These are phyloP conservation scores for Ceratocystis diversiconidia DNA, from an alignment of 2,329 filamentous ascomycete species.

Conservation along the genomic window DNA sequence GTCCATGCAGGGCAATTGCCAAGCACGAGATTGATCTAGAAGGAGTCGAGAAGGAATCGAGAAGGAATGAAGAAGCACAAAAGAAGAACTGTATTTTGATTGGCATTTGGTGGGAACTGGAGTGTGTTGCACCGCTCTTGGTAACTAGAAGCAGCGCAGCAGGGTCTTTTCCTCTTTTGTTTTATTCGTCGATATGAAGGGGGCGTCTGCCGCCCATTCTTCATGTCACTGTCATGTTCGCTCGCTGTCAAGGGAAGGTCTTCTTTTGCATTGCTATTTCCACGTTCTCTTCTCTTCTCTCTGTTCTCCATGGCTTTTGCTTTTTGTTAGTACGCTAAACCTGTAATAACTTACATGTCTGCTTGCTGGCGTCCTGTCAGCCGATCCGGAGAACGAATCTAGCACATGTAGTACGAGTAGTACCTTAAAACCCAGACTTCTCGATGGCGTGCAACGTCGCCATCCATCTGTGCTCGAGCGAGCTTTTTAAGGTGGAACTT, in stretches of 20 bases:
- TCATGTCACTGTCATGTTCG: not conserved
- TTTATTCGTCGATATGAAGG: not conserved
- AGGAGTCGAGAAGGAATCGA: not conserved
- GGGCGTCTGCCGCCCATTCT: not conserved
- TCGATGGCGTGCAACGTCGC: not conserved
- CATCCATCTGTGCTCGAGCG: conserved; percentile 1
- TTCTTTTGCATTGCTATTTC: not conserved
- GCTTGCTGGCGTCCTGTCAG: not conserved
- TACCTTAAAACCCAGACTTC: no score
- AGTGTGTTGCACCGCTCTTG: not conserved
- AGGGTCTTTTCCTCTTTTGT: not conserved
- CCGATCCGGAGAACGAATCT: not conserved
- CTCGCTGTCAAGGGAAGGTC: not conserved
- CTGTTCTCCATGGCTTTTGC: not conserved
- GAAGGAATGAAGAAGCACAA: not conserved
- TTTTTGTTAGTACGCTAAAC: not conserved
- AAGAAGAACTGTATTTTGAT: not conserved
- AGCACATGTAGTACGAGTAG: no score
- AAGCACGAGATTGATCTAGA: not conserved
- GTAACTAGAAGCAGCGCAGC: not conserved
- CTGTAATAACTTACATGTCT: not conserved
- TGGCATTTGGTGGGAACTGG: not conserved
- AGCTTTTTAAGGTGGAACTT: not conserved
- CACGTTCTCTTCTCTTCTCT: not conserved
- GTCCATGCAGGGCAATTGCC: not conserved